These are phyloP conservation scores for Taiozyma sp. DNA, from an alignment of 1,139 yeast species.

Conservation along the genomic window DNA sequence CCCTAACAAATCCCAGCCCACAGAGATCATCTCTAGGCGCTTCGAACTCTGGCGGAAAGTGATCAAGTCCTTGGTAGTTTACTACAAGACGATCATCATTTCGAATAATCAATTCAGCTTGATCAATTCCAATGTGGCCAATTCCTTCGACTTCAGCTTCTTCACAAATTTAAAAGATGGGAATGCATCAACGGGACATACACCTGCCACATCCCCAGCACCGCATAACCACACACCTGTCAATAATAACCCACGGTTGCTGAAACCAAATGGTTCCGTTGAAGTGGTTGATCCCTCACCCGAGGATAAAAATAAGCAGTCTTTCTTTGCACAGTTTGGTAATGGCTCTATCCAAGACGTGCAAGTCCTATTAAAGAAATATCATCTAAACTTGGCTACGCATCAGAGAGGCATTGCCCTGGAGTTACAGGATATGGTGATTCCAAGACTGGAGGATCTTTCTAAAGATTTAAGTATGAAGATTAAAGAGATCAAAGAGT, in stretches of 20 bases:
- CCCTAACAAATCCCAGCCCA: slow-evolving; percentile 28
- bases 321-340: slow-evolving; percentile 46
- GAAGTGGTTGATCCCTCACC: slow-evolving; percentile 27
- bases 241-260: neutral
- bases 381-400: slow-evolving; percentile 38
- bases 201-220: neutral
- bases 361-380: slow-evolving; percentile 40
- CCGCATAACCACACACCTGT: neutral
- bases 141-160: slow-evolving; percentile 53
- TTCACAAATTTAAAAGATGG: slow-evolving; percentile 28
- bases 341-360: slow-evolving; percentile 46
- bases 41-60: slow-evolving; percentile 70
- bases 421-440: slow-evolving; percentile 49
- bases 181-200: neutral
- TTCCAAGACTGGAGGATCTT: slow-evolving; percentile 67
- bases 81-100: slow-evolving; percentile 55
- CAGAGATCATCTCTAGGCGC: slow-evolving; percentile 37
- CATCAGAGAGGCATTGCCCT: slow-evolving; percentile 46
- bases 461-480: slow-evolving; percentile 60
- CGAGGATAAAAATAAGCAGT: slow-evolving; percentile 38
- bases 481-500: slow-evolving; percentile 57
- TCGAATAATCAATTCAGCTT: slow-evolving; percentile 68
- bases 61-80: slow-evolving; percentile 53
- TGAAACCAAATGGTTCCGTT: slow-evolving; percentile 8
- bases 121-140: slow-evolving; percentile 56